Evolutionary conservation across 352 stramenopile species (phyloP).

Genomic region (Pythium periplocum): DNA sequence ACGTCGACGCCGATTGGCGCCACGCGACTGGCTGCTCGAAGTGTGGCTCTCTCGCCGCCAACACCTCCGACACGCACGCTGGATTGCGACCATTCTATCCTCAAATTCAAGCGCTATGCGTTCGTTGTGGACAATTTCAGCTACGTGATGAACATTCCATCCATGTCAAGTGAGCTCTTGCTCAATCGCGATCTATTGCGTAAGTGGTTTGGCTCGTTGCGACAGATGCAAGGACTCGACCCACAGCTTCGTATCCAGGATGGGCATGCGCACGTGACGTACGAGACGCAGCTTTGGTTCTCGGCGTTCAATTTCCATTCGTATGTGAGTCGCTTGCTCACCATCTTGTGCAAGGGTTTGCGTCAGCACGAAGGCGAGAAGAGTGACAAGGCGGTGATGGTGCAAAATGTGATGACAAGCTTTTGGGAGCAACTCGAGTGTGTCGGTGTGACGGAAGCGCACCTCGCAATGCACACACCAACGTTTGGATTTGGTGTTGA

Average conservation of each 20-base stretch:
- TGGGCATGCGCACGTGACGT: constrained; percentile 90
- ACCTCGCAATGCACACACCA: constrained; percentile 47
- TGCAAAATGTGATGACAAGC: constrained; percentile 62
- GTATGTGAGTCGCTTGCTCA: constrained; percentile 57
- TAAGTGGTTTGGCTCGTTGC: constrained; percentile 69
- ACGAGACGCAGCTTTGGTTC: constrained; percentile 92
- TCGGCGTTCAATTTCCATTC: constrained; percentile 90
- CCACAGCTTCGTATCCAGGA: constrained; percentile 70
- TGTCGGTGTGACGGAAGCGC: constrained; percentile 31
- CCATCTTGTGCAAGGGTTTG: constrained; percentile 55
- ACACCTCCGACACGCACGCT: constrained; percentile 42
- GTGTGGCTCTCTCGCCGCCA: constrained; percentile 15
- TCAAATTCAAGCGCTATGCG: constrained; percentile 91
- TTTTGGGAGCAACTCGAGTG: constrained; percentile 73
- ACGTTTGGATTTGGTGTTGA: constrained; percentile 60
- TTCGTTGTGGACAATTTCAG: constrained; percentile 92
- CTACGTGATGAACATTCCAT: constrained; percentile 93
- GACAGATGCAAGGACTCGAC: constrained; percentile 77
- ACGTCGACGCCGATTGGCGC: constrained; percentile 27
- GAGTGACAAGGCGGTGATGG: constrained; percentile 44
- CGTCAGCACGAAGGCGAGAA: constrained; percentile 44
- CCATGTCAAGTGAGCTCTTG: constrained; percentile 56
- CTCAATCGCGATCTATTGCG: constrained; percentile 44
- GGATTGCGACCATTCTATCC: constrained; percentile 87
- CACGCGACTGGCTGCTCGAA: constrained; percentile 15